A percentile compares a stretch with the other conserved stretches of the same genome.
These are phyloP conservation scores for Termitomyces sp. DNA, from an alignment of 768 basidiomycete species.

Conservation along the genomic window DNA sequence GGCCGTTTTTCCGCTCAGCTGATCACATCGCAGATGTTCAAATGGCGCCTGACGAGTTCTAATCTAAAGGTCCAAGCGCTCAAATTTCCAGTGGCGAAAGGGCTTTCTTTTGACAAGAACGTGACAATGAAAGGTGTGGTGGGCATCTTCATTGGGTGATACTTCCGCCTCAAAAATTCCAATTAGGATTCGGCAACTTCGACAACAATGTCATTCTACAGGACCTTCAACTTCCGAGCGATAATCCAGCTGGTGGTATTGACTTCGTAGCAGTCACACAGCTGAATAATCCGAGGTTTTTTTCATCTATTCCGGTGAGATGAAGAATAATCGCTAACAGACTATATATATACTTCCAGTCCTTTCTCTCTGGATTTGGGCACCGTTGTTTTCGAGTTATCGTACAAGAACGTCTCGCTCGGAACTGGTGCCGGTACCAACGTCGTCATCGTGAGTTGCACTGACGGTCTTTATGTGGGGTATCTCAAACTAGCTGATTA, in stretches of 20 bases:
- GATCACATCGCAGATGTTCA: slow-evolving; percentile 65
- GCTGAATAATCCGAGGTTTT: slow-evolving; percentile 52
- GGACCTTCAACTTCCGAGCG: slow-evolving; percentile 61
- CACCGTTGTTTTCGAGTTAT: slow-evolving; percentile 56
- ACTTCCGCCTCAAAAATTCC: background rate
- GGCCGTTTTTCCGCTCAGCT: slow-evolving; percentile 53
- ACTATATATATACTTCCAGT: slow-evolving; percentile 22
- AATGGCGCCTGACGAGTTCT: slow-evolving; percentile 56
- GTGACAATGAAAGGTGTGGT: slow-evolving; percentile 47
- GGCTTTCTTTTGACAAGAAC: slow-evolving; percentile 58
- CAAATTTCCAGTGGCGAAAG: slow-evolving; percentile 63
- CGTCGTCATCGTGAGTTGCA: slow-evolving; percentile 43
- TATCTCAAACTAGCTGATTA: background rate
- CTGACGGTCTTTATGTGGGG: slow-evolving; percentile 1
- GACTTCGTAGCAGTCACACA: slow-evolving; percentile 53
- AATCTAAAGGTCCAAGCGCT: slow-evolving; percentile 57
- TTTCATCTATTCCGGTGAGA: background rate
- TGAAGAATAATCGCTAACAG: background rate
- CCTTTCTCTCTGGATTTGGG: slow-evolving; percentile 69
- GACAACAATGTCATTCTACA: slow-evolving; percentile 45
- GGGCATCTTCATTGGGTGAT: background rate
- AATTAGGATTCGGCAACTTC: slow-evolving; percentile 56
- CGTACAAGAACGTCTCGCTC: slow-evolving; percentile 50
- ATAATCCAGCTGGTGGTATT: slow-evolving; percentile 63
- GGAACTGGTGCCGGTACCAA: slow-evolving; percentile 50